phyloP scores from a whole-genome alignment of 2,329 filamentous ascomycete genomes.

The Apiospora malaysiana region DNA sequence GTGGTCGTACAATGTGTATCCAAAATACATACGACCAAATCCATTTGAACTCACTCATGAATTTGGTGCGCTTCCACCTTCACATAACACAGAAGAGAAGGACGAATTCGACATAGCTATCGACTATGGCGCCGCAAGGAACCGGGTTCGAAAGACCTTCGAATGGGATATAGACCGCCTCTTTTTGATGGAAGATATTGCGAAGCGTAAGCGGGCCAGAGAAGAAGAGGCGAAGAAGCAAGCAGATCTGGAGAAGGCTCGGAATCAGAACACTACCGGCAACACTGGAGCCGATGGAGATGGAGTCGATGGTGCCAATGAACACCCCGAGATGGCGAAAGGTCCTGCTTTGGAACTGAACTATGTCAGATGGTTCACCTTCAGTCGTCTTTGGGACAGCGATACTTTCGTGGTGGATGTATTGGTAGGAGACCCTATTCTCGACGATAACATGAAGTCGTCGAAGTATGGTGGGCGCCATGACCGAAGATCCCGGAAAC shows the following conservation, averaged over 20 bases:
- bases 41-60: not conserved
- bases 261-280: not conserved
- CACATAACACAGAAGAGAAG: not conserved
- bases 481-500: not conserved
- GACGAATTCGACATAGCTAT: slow-evolving; percentile 15
- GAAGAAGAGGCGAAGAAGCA: not conserved
- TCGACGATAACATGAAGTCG: not conserved
- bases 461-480: not conserved
- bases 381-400: not conserved
- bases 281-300: not conserved
- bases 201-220: not conserved
- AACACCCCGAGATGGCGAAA: not conserved
- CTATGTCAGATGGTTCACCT: not conserved
- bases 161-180: slow-evolving; percentile 27
- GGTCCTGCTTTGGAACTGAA: not conserved
- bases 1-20: not conserved
- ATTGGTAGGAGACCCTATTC: not conserved
- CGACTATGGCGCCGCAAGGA: slow-evolving; percentile 19
- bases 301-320: too few species aligned
- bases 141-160: slow-evolving; percentile 25
- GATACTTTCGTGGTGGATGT: not conserved
- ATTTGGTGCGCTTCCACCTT: too few species aligned
- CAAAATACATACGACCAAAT: not conserved
- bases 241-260: not conserved
- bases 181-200: slow-evolving; percentile 13